Percentiles rank a stretch among this genome's conserved stretches.
Conservation (phyloP, 805 yeast genomes). For the Suhomyces canberraensis region DNA sequence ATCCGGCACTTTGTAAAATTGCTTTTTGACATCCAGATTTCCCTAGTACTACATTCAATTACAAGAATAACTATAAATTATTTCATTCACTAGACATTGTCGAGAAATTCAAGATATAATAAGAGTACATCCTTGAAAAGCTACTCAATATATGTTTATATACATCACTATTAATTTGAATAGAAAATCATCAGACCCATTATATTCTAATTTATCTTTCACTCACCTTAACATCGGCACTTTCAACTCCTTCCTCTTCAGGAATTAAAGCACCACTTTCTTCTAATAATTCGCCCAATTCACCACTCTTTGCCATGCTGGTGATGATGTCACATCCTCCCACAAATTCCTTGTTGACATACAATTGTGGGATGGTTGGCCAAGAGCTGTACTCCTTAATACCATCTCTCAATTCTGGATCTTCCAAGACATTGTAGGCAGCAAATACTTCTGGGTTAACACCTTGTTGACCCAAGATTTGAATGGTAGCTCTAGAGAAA, state of each 20-base stretch:
- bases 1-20: no score
- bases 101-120: no score
- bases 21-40: no score
- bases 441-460: conserved; percentile 96
- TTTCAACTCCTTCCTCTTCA: conserved; percentile 50
- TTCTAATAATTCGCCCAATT: conserved; percentile 80
- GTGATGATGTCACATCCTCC: conserved; percentile 97
- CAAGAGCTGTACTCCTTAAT: conserved; percentile 93
- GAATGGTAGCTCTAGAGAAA: conserved; percentile 91
- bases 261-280: conserved; percentile 75
- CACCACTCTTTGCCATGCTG: conserved; percentile 90
- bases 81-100: no score
- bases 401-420: conserved; percentile 89
- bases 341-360: conserved; percentile 83
- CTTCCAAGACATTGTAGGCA: conserved; percentile 94
- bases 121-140: no score
- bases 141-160: no score
- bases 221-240: conserved; percentile 35
- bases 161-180: no score
- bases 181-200: no score
- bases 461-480: conserved; percentile 91
- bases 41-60: no score
- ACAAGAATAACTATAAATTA: no score
- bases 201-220: no score
- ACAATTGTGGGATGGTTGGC: conserved; percentile 98